phyloP scores from a whole-genome alignment of 2,329 filamentous ascomycete species.

The Paraphoma chrysanthemicola region DNA sequence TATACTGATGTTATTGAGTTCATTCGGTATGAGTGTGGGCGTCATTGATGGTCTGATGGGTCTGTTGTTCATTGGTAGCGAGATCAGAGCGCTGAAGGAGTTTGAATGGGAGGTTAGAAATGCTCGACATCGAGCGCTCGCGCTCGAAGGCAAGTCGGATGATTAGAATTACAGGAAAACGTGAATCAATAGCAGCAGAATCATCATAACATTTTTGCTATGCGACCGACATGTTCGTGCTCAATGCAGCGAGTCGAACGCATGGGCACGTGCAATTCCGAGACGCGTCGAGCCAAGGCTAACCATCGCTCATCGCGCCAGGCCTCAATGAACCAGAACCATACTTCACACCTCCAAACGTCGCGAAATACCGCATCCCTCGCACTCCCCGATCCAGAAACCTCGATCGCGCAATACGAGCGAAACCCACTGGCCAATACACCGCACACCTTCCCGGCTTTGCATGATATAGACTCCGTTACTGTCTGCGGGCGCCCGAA shows the following conservation, averaged over 20 bases:
- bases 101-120: slow-evolving; percentile 86
- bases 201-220: no score
- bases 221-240: no score
- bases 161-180: background rate
- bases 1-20: slow-evolving; percentile 78
- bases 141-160: slow-evolving; percentile 7
- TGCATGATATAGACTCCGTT: background rate
- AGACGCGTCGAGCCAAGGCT: slow-evolving; percentile 16
- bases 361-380: no score
- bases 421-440: no score
- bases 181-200: no score
- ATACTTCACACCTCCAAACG: slow-evolving; percentile 13
- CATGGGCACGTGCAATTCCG: slow-evolving; percentile 24
- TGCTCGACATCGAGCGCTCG: slow-evolving; percentile 36
- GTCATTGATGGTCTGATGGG: slow-evolving; percentile 86
- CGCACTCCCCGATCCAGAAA: background rate
- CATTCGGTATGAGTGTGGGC: slow-evolving; percentile 77
- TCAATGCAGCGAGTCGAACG: no score
- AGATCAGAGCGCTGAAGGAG: slow-evolving; percentile 83
- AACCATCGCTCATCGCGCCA: slow-evolving; percentile 7
- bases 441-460: no score
- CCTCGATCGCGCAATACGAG: background rate
- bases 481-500: slow-evolving; percentile 10
- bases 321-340: slow-evolving; percentile 8
- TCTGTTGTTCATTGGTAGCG: slow-evolving; percentile 82